Base-by-base conservation (phyloP, 768 basidiomycete genomes). In the Boletus rubropictus region DNA sequence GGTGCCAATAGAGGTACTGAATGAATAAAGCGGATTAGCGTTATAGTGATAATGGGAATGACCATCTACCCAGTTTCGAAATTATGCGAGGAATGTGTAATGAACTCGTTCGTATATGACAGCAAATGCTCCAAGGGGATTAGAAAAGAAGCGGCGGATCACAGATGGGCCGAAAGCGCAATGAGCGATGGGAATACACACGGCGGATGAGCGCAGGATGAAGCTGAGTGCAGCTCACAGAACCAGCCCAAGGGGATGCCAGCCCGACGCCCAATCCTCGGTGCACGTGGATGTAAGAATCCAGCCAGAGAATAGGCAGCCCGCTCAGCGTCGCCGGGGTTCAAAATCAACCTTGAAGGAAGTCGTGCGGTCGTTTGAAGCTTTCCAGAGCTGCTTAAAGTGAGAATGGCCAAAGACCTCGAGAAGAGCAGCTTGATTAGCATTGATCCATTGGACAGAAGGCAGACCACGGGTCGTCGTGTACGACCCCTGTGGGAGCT, bases 401-500 rank as follows among this genome's bases (percentile, higher is more conserved):
- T 87, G 87, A 35, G 80, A 55, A 37, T 68, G 67, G n/a, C 86
- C 87, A 59, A 91, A 87, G 49, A 90, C 77, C 42, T 87, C 82
- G 45, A 77, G 70, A 34, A 91, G 78, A 39, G 76, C 71, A 5
- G 71, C 64, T 63, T 89, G 80, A 61, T 91, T 80, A 31, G 77
- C 76, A 51, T 75, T 77, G 47, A 91, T 73, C 88, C 88, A 91
- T 32, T 84, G 75, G n/a, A 76, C 73, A 10, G 86, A 79, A 17
- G 89, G 88, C 14, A 90, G 67, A 17, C 82, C 87, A 52, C 88
- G 85, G 48, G 79, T 84, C 39, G 88, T 91, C 53, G 80, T 79
- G 64, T 84, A 82, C 10, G 79, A 63, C 35, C 81, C 85, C 61
- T 85, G 73, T 15, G 80, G 78, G n/a, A 85, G 70, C 54, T 76